Base-by-base conservation (phyloP, 345 rosid species). In the Eucalyptus erythrocorys region DNA sequence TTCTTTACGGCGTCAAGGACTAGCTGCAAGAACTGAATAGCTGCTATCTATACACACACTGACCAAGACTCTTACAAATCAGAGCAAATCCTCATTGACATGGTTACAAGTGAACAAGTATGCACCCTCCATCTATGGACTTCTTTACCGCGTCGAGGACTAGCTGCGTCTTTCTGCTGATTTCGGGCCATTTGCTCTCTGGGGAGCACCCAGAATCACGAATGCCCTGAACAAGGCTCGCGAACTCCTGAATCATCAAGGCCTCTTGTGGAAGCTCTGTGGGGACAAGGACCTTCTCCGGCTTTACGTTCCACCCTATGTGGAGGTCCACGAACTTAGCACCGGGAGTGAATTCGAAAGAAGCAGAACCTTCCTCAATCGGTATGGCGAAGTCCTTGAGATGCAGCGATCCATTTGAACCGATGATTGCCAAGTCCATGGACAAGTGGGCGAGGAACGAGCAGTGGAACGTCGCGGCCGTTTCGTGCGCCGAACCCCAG, bases 261-360 rank as follows among this genome's bases (percentile, higher is more conserved):
- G 92, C 95, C 92, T 96, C 98, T 87, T 95, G 97, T 0, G 98
- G 94, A 76, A 93, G 87, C 81, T 89, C 89, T 37, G 92, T 89
- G 55, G 66, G 64, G 47, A 94, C 92, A 0, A 81, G 89, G 47
- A 92, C 93, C 85, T 86, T 90, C 90, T 93, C 92, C 34, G 98
- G 96, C 89, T 88, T 92, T 68, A 90, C 86, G 59, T 90, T 94
- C 98, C 97, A 96, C 48, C 98, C 98, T 45, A 91, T 89, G 47
- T 95, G 95, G 64, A 93, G 87, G 4, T 94, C 95, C 85, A 55
- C 93, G 59, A 95, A 93, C 89, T 92, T 94, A 11, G 96, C 94
- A 8, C 90, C 91, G 76, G 87, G 64, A 17, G 97, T 92, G 91
- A 91, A 90, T 13, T 93, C 91, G 48, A 93, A 93, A 43, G 90